Evolutionary conservation across 2,329 filamentous ascomycete genomes (phyloP).

Genomic region (Exophiala alcalophila): DNA sequence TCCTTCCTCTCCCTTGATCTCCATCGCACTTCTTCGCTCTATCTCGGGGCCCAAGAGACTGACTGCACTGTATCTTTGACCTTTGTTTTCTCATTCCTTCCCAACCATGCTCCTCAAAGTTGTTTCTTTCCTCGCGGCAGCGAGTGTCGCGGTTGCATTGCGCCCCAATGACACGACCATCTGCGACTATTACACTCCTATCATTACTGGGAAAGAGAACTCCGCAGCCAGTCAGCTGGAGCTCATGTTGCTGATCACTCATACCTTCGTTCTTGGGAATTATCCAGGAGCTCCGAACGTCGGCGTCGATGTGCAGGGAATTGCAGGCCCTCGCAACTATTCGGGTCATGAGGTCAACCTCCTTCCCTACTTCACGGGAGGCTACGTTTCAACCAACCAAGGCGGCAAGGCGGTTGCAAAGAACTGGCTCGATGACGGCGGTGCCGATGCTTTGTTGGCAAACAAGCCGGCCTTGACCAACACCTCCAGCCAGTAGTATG

Average conservation of each 20-base stretch:
- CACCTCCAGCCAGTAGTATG: constrained; percentile 52
- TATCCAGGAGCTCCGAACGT: constrained; percentile 57
- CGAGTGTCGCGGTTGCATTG: constrained; percentile 40
- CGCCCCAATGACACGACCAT: constrained; percentile 52
- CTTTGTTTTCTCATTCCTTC: background rate
- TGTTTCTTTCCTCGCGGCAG: constrained; percentile 28
- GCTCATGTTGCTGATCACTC: constrained; percentile 57
- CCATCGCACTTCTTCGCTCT: background rate
- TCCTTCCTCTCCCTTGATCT: constrained; percentile 1
- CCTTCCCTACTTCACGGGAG: constrained; percentile 59
- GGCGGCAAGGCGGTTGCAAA: constrained; percentile 44
- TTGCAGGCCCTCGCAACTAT: constrained; percentile 51
- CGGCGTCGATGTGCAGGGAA: constrained; percentile 55
- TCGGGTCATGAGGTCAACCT: constrained; percentile 55
- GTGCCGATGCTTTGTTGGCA: constrained; percentile 53
- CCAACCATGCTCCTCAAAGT: constrained; percentile 9
- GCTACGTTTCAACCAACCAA: constrained; percentile 53
- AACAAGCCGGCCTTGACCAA: constrained; percentile 54
- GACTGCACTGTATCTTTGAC: background rate
- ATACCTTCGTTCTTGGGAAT: constrained; percentile 64
- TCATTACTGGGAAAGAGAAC: constrained; percentile 57
- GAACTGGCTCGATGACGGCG: constrained; percentile 63
- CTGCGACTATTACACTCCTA: constrained; percentile 62
- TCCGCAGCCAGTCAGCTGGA: constrained; percentile 57
- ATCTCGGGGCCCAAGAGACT: too few relatives aligned